Evolutionary conservation across 306 rosid species (phyloP), one percentile per base, ranked within the genome.

Genomic region (Fragaria vesca): DNA sequence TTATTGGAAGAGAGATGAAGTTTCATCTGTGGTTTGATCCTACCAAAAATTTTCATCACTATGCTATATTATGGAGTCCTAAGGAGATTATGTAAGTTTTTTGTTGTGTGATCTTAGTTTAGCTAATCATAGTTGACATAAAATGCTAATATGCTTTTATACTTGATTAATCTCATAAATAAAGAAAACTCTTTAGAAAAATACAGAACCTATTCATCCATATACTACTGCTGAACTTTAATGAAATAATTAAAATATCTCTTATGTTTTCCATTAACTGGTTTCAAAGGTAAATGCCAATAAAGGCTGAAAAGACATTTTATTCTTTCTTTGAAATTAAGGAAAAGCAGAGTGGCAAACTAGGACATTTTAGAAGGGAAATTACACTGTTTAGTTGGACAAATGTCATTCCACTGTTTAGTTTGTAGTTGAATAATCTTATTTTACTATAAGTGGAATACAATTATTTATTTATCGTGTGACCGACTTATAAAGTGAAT

Each of bases 1-100:
- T 93, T 48, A 85, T 93, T 48, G 99, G 99, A 66, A 89, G 99
- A 84, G 99, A 95, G 81, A 95, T 95, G 96, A 92, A 95, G 79
- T 95, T 95, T 78, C 97, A 89, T 55, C 85, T 95, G 34, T 95
- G 99, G 99, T 95, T 95, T 80, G 99, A 95, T 78, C 99, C 99
- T 26, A 93, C 97, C 28, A 12, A 84, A 76, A 68, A 83, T 69
- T 95, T 93, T 74, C 99, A 95, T 85, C 90, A 95, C 83, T 95
- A 95, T 84, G 99, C 97, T 43, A 90, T 94, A 48, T 51, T 93
- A 0, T 94, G 98, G 98, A 88, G 73, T 76, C 98, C 98, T 5
- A 86, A 87, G 81, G 97, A 94, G 80, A 85, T 94, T 72, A 89
- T 92, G 98, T 94, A 86, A 88, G 93, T 66, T 66, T 62, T 28